Base-by-base conservation (phyloP, 2,329 filamentous ascomycete genomes). In the Botrytis fragariae region DNA sequence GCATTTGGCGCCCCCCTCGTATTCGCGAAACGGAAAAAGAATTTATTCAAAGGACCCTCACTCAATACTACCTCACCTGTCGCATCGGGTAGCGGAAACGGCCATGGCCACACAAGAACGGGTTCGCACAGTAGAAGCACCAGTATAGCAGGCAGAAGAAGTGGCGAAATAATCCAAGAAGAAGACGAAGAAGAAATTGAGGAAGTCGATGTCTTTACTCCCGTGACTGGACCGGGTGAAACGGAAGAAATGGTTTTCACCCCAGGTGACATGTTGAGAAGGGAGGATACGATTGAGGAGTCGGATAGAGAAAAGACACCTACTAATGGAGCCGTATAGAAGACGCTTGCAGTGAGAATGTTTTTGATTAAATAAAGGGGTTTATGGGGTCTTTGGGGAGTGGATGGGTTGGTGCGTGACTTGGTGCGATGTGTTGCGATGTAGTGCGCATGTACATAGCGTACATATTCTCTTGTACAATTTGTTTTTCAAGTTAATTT, bases 21-120 rank as follows among this genome's bases (percentile, higher is more conserved):
- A 62, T 97, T 96, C 79, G 93, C 93, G 1, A 94, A 94, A 80
- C 85, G 93, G 73, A 97, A 95, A 83, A 88, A 92, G 73, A 93
- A 90, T 72, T 82, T 95, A 3, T 96, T 97, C 84, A 95, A 95
- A 81, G 93, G 93, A 0, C 93, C 93, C 0, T 90, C 90, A 82
- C 83, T 92, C 44, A 87, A 88, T 76, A 84, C 79, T 9, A 75
- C 74, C 25, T 77, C 75, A 1, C 74, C 77, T 16, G 72, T 48
- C 16, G 44, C 74, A 45, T 71, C 72, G 10, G 73, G 73, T 61
- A 79, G 82, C 42, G 77, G 81, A 67, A 77, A 83, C 62, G 77
- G 74, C 25, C 45, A 83, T 59, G 77, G 74, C n/a, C 45, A 59
- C n/a, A 73, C 73, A 54, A 76, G 79, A 74, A 73, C 81, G 20